Conservation (phyloP, 2,329 filamentous ascomycete genomes). For the Scolecobasidium constrictum region DNA sequence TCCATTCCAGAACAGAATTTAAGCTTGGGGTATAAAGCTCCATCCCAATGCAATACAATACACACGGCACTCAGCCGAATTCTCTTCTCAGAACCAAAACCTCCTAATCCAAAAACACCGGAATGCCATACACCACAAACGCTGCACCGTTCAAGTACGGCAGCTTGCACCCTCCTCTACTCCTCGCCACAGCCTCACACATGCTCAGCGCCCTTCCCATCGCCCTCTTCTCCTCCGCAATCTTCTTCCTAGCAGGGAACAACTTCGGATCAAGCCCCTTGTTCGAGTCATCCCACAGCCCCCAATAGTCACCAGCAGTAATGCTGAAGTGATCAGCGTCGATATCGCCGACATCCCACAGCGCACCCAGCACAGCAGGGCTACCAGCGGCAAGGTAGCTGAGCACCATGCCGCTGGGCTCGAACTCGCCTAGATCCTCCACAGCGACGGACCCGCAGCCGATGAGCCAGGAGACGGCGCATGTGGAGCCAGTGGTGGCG, state of each 20-base stretch:
- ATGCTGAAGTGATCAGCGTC: conserved; percentile 92
- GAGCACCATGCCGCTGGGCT: conserved; percentile 80
- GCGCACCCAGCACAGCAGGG: conserved; percentile 78
- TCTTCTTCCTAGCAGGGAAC: conserved; percentile 17
- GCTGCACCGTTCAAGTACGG: conserved; percentile 88
- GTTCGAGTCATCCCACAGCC: conserved; percentile 42
- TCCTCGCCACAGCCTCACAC: conserved; percentile 69
- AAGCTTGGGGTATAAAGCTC: background rate
- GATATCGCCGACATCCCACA: conserved; percentile 97
- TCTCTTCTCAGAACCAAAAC: conserved; percentile 14
- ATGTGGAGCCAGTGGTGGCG: conserved; percentile 28
- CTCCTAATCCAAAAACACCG: conserved; percentile 63
- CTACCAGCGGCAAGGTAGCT: conserved; percentile 77
- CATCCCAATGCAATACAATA: background rate
- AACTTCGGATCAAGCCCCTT: conserved; percentile 1
- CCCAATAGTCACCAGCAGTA: conserved; percentile 75
- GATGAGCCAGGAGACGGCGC: conserved; percentile 81
- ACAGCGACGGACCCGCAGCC: conserved; percentile 83
- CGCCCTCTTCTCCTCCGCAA: conserved; percentile 23
- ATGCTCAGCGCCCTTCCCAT: conserved; percentile 35
- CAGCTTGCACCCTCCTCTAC: conserved; percentile 71
- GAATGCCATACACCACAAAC: conserved; percentile 89
- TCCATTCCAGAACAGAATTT: too few relatives aligned
- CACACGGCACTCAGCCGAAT: too few relatives aligned
- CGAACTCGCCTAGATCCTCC: conserved; percentile 73